A percentile compares a stretch with the other conserved stretches of the same genome.
phyloP scores from a whole-genome alignment of 2,329 filamentous ascomycete species.

The Teratosphaeriaceae sp. region DNA sequence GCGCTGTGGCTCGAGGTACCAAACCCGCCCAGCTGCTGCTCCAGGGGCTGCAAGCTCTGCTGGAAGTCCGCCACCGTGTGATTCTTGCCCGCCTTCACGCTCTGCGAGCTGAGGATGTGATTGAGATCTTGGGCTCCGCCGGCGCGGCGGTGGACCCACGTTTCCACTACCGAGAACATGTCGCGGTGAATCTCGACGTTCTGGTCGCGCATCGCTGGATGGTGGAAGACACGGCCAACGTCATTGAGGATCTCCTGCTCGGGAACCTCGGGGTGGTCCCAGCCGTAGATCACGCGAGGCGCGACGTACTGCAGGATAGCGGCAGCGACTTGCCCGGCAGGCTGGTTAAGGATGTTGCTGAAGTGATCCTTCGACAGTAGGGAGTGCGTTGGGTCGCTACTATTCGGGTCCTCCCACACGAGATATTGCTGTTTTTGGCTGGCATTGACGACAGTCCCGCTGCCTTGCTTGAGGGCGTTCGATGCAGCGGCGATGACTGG shows the following conservation, averaged over 20 bases:
- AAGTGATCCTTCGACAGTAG: constrained; percentile 48
- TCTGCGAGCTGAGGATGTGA: constrained; percentile 70
- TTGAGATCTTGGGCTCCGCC: constrained; percentile 63
- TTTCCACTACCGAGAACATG: constrained; percentile 82
- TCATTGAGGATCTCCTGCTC: constrained; percentile 80
- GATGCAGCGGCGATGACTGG: constrained; percentile 87
- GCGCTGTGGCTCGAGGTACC: constrained; percentile 19
- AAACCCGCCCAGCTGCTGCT: constrained; percentile 13
- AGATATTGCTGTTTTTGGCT: constrained; percentile 45
- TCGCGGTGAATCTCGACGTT: constrained; percentile 70
- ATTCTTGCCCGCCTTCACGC: constrained; percentile 77
- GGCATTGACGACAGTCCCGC: constrained; percentile 59
- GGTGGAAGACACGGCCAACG: constrained; percentile 78
- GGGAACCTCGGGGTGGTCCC: constrained; percentile 79
- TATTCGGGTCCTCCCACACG: constrained; percentile 42
- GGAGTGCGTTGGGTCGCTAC: constrained; percentile 46
- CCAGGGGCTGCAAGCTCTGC: constrained; percentile 18
- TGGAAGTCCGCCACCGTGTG: constrained; percentile 42
- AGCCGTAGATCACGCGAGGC: constrained; percentile 83
- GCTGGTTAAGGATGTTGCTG: constrained; percentile 44
- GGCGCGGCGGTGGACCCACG: constrained; percentile 67
- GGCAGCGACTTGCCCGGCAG: constrained; percentile 42
- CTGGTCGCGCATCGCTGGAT: constrained; percentile 74
- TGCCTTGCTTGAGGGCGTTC: constrained; percentile 77
- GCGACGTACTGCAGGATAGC: constrained; percentile 76